Evolutionary conservation across 1,284 basidiomycete species (phyloP).

Genomic region (Papiliotrema laurentii): DNA sequence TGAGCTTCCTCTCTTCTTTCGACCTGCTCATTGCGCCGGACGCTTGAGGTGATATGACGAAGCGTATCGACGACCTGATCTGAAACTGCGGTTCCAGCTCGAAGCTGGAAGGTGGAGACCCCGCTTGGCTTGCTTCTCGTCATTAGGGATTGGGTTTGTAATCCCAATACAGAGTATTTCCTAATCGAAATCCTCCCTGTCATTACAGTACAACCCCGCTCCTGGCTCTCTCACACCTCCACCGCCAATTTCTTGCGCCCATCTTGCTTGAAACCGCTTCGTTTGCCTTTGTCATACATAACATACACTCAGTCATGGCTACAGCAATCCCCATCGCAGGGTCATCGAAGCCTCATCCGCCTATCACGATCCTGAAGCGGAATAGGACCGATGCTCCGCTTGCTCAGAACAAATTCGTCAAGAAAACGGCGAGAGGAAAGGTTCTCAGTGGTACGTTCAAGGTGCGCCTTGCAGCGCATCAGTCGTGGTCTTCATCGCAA

Average conservation of each 20-base stretch:
- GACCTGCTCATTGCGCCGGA: too few species aligned
- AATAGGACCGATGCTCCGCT: conserved; percentile 65
- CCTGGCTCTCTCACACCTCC: too few species aligned
- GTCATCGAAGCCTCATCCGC: conserved; percentile 27
- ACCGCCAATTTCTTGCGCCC: conserved; percentile 3
- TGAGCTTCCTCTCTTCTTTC: conserved; percentile 29
- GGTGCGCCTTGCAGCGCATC: not conserved
- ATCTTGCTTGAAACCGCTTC: too few species aligned
- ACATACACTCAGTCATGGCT: conserved; percentile 13
- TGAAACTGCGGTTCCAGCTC: too few species aligned
- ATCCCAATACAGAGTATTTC: too few species aligned
- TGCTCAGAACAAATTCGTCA: conserved; percentile 84
- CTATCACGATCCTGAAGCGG: conserved; percentile 72
- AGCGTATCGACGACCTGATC: too few species aligned
- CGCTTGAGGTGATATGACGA: too few species aligned
- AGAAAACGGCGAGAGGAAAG: conserved; percentile 90
- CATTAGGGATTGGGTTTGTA: too few species aligned
- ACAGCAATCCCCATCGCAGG: conserved; percentile 15
- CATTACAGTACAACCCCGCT: too few species aligned
- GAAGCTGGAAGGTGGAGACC: not conserved
- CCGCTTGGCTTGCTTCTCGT: too few species aligned
- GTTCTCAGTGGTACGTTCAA: conserved; percentile 72
- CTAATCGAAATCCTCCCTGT: too few species aligned
- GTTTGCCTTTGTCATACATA: too few species aligned
- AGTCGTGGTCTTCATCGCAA: not conserved